These are phyloP conservation scores for Iberis amara DNA, from an alignment of 441 rosid species.

Conservation along the genomic window DNA sequence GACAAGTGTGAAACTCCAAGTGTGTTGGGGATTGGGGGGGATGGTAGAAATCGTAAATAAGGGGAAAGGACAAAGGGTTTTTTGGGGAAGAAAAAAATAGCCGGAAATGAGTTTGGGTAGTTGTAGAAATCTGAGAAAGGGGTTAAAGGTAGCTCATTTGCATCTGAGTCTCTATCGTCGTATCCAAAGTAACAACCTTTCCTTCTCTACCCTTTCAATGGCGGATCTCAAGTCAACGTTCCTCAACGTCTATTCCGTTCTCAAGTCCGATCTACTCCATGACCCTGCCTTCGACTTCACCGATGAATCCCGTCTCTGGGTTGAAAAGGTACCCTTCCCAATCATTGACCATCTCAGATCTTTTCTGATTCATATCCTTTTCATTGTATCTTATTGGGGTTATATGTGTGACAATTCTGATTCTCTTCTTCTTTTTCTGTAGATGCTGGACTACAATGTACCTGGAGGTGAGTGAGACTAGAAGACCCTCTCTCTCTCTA, in stretches of 20 bases:
- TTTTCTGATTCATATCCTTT: background rate
- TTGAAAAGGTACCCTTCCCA: constrained; percentile 37
- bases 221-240: constrained; percentile 67
- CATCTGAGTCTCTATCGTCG: constrained; percentile 24
- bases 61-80: background rate
- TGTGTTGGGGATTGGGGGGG: background rate
- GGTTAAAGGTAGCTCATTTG: constrained; percentile 19
- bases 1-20: constrained; percentile 6
- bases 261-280: constrained; percentile 59
- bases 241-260: constrained; percentile 41
- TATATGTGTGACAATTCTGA: background rate
- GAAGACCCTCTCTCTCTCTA: background rate
- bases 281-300: constrained; percentile 72
- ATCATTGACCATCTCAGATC: constrained; percentile 1
- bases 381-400: background rate
- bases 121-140: constrained; percentile 23
- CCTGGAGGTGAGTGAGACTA: constrained; percentile 53
- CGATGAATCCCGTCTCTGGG: constrained; percentile 63
- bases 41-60: constrained; percentile 16
- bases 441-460: constrained; percentile 89
- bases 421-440: constrained; percentile 28
- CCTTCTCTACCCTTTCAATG: constrained; percentile 33
- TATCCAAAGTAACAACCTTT: constrained; percentile 23
- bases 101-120: constrained; percentile 19
- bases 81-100: constrained; percentile 10